phyloP scores from a whole-genome alignment of 306 rosid species.

The Comarum palustre region DNA sequence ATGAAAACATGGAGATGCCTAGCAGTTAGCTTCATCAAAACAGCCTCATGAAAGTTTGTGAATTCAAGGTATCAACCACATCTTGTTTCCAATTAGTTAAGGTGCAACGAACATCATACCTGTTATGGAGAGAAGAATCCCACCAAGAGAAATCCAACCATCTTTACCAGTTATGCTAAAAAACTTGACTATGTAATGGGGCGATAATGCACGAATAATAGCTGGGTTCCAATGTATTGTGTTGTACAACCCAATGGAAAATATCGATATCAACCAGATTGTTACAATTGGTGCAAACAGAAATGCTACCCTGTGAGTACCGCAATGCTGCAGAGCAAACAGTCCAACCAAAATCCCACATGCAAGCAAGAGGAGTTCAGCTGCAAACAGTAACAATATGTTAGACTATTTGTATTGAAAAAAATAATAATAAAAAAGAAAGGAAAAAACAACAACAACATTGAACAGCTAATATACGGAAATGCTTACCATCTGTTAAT shows the following conservation, averaged over 20 bases:
- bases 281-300: constrained; percentile 72
- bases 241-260: constrained; percentile 75
- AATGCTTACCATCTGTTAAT: constrained; percentile 49
- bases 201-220: constrained; percentile 58
- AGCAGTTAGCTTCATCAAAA: constrained; percentile 8
- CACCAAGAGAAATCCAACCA: constrained; percentile 90
- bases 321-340: constrained; percentile 86
- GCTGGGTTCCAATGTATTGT: constrained; percentile 66
- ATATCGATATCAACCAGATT: constrained; percentile 70
- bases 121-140: constrained; percentile 74
- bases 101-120: constrained; percentile 45
- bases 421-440: neutral
- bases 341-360: constrained; percentile 78
- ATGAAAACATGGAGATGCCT: constrained; percentile 24
- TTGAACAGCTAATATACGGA: neutral
- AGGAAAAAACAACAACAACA: neutral
- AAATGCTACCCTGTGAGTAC: constrained; percentile 81
- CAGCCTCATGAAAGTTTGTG: constrained; percentile 1
- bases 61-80: constrained; percentile 6
- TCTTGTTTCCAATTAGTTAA: constrained; percentile 11
- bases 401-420: neutral
- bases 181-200: constrained; percentile 65
- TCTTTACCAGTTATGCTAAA: constrained; percentile 64
- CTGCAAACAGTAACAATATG: constrained; percentile 34
- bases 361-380: constrained; percentile 67